These are phyloP conservation scores for Ormosia emarginata DNA, from an alignment of 306 rosid species.

Conservation along the genomic window DNA sequence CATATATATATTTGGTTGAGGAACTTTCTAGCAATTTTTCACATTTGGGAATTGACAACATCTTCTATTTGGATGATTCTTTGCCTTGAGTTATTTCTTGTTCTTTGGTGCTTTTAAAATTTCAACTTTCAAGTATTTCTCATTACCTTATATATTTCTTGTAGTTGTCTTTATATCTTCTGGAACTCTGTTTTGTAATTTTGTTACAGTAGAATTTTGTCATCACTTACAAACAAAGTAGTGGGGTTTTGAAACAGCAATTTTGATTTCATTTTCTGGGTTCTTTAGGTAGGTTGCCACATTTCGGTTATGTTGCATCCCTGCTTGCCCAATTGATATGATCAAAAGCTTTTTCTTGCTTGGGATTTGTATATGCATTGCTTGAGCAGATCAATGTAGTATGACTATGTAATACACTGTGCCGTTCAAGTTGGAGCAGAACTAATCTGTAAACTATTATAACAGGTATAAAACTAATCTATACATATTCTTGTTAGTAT, in stretches of 20 bases:
- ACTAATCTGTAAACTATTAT: no score
- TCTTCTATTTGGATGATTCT: not conserved
- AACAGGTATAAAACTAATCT: no score
- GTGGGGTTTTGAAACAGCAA: not conserved
- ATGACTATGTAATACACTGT: no score
- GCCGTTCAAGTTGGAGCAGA: no score
- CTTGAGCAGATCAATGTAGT: not conserved
- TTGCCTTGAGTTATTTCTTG: not conserved
- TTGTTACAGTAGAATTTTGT: not conserved
- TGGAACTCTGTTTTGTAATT: not conserved
- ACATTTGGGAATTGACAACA: not conserved
- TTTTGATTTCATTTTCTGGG: not conserved
- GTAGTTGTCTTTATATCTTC: not conserved
- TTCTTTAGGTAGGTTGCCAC: constrained; percentile 2
- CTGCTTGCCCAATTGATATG: not conserved
- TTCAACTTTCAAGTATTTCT: not conserved
- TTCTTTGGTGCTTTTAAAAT: not conserved
- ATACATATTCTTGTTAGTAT: no score
- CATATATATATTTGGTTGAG: not conserved
- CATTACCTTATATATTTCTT: no score
- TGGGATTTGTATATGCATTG: not conserved
- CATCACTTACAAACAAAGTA: not conserved
- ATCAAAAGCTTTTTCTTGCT: constrained; percentile 8
- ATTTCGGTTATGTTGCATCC: constrained; percentile 15
- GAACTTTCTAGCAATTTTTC: not conserved